Evolutionary conservation across 106 monocot species (phyloP).

Genomic region (Posidonia australis): DNA sequence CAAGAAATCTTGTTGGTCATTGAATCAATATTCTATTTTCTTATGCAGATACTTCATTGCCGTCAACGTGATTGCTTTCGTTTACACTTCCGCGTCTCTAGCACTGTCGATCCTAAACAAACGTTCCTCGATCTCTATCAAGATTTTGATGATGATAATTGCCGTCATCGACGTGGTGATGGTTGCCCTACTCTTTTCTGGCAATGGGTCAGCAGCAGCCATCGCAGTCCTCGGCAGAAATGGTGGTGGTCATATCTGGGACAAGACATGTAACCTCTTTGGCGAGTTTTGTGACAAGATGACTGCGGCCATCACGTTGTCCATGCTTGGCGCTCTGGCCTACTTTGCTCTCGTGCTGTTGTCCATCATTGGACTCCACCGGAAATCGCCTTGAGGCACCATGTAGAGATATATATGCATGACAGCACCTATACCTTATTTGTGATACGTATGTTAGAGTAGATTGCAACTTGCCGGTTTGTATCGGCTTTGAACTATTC

Average conservation of each 20-base stretch:
- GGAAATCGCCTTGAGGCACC: too few relatives aligned
- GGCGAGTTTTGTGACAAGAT: constrained; percentile 27
- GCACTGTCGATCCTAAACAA: constrained; percentile 1
- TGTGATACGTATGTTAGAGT: too few relatives aligned
- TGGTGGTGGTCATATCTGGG: constrained; percentile 29
- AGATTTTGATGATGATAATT: not conserved
- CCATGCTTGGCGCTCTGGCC: constrained; percentile 23
- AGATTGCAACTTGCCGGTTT: too few relatives aligned
- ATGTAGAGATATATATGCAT: too few relatives aligned
- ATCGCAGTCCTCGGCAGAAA: constrained; percentile 33
- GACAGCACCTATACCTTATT: too few relatives aligned
- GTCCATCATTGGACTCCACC: constrained; percentile 4
- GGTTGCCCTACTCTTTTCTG: constrained; percentile 47
- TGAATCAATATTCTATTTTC: too few relatives aligned
- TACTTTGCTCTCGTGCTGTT: constrained; percentile 22
- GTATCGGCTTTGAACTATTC: too few relatives aligned
- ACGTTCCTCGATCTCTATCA: not conserved
- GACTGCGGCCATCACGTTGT: constrained; percentile 14
- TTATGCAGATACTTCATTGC: constrained; percentile 28
- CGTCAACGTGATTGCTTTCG: constrained; percentile 7
- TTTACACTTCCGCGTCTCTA: constrained; percentile 13
- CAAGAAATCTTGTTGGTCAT: too few relatives aligned
- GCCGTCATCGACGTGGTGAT: constrained; percentile 13
- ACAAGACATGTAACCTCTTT: constrained; percentile 33
- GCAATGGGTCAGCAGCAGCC: constrained; percentile 33